Base-by-base conservation (phyloP, 75 land plant genomes). In the Picea sitchensis region DNA sequence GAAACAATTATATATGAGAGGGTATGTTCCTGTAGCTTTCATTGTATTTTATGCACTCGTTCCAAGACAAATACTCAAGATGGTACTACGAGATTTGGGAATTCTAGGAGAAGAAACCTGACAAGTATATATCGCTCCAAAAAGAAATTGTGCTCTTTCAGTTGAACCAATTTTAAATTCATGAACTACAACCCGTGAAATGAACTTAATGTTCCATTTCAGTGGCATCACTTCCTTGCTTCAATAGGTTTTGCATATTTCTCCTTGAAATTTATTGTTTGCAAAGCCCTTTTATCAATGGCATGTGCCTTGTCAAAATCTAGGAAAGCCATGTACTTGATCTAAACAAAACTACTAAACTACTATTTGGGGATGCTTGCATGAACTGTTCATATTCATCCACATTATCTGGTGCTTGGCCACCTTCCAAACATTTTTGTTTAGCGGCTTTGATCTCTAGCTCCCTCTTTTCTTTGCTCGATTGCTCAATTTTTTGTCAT, bases 231-330 rank as follows among this genome's bases (percentile, higher is more conserved):
- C 78, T 77, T 11, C 89, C 84, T 74, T 82, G 86, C 76, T 82
- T 87, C 83, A 95, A 75, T 23, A 89, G 57, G 63, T 77, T 87
- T 62, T 88, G 83, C 20, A 89, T 71, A 77, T 77, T 98, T 98
- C 78, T 95, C 96, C 81, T 92, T 81, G 47, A 91, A 86, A 67
- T 89, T 95, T 77, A 98, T 98, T 20, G 98, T 95, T 77, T 82
- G 80, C 92, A 98, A 84, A 81, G 99, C 99, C 93, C 99, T 89
- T 83, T 98, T 92, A 86, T 98, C 98, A 81, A 92, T 81, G 5
- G 85, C 82, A 14, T 96, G 98, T 17, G 98, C 98, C 80, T 90
- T 93, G 76, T 95, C 93, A 61, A 91, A 79, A 74, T 95, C 94
- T 83, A 88, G 65, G 72, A 85, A 95, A 21, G 85, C 94, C 96